These are phyloP conservation scores for Talaromyces proteolyticus DNA, from an alignment of 495 filamentous ascomycete genomes.

Conservation along the genomic window DNA sequence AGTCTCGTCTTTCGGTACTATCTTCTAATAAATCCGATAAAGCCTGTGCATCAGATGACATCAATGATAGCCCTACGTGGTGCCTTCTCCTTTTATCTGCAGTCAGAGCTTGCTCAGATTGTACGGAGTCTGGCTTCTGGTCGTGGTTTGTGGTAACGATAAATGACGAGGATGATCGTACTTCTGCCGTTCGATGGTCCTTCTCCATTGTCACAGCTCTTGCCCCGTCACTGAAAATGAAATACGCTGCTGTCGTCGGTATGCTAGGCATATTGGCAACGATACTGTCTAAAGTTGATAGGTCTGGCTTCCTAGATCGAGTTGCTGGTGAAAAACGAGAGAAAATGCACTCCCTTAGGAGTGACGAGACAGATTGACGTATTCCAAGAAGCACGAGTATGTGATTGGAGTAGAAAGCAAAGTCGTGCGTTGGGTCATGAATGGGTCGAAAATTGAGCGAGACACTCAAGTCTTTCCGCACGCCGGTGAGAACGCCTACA, in stretches of 20 bases:
- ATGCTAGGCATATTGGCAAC: constrained; percentile 21
- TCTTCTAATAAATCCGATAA: constrained; percentile 34
- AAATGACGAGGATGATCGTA: constrained; percentile 38
- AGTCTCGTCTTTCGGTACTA: constrained; percentile 27
- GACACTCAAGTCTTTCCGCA: constrained; percentile 47
- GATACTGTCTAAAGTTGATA: constrained; percentile 20
- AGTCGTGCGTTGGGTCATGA: constrained; percentile 40
- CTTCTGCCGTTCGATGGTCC: constrained; percentile 39
- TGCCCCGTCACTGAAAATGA: constrained; percentile 47
- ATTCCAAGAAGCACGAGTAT: constrained; percentile 51
- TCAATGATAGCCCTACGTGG: no score
- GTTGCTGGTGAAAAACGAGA: constrained; percentile 3
- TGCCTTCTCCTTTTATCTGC: no score
- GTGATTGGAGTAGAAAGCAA: constrained; percentile 41
- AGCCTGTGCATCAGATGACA: constrained; percentile 15
- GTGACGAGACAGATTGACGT: constrained; percentile 49
- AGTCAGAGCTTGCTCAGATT: neutral
- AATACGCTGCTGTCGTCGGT: constrained; percentile 50
- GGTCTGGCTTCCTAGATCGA: neutral
- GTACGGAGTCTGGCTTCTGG: neutral
- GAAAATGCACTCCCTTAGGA: constrained; percentile 42
- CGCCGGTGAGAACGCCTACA: constrained; percentile 57
- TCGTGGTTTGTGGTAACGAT: constrained; percentile 55
- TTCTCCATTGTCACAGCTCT: constrained; percentile 49
- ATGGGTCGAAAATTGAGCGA: constrained; percentile 60